Evolutionary conservation across 75 land plant genomes (phyloP), one percentile per base, ranked within the genome.

Genomic region (Cunninghamia lanceolata): DNA sequence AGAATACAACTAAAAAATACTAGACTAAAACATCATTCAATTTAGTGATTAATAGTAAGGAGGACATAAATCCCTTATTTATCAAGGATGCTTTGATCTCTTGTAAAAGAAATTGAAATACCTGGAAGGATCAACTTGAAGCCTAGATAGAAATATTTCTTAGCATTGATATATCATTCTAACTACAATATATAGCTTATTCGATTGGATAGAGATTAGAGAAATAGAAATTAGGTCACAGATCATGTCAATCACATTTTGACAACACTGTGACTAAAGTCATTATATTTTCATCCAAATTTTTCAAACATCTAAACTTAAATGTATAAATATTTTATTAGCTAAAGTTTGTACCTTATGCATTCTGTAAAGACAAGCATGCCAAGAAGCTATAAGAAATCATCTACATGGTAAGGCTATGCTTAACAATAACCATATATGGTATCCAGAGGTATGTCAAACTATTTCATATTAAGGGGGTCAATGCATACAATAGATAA

Each of bases 61-160:
- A 34, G 34, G 47, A 7, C 19, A 17, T 17, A 56, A 30, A 81
- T 81, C 19, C 21, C 45, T 30, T n/a, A 75, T 75, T 15, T 8
- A 43, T 45, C 45, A 25, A 9, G 39, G 7, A 0, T 45, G 7
- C 52, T 81, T 3, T 36, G n/a, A 10, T 81, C 30, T 43, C 25
- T 43, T 9, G 10, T 46, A 16, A 47, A 77, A 86, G 52, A 53
- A 86, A 54, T 39, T 34, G 63, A 59, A 63, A 83, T 92, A 97
- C 99, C 93, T 94, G 15, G 88, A 82, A 54, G 99, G 96, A 90
- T 98, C 95, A 56, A 95, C 28, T 63, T 94, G 93, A 84, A 98
- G 92, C 35, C 98, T 98, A 4, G 90, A 88, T 77, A 95, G 87
- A 88, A 94, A 87, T 32, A 89, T 86, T 85, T 96, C 93, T 56